These are phyloP conservation scores for Candida sanyaensis DNA, from an alignment of 1,139 yeast genomes.

Conservation along the genomic window DNA sequence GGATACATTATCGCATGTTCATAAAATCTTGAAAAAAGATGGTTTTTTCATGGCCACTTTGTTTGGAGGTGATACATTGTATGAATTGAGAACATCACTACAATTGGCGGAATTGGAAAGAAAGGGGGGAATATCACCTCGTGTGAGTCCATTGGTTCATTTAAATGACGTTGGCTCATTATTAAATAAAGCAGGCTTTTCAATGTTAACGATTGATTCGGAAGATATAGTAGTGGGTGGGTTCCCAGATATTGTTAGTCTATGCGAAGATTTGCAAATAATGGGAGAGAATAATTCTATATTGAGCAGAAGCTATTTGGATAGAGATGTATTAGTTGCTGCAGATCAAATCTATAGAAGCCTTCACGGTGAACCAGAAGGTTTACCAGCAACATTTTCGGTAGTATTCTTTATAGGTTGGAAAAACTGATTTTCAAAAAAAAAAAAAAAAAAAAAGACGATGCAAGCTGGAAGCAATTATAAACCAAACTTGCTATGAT, in stretches of 20 bases:
- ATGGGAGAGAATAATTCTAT: slow-evolving; percentile 89
- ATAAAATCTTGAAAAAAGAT: slow-evolving; percentile 71
- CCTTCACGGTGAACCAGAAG: slow-evolving; percentile 67
- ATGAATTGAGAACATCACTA: slow-evolving; percentile 74
- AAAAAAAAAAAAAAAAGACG: too few relatives aligned
- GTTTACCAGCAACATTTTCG: slow-evolving; percentile 65
- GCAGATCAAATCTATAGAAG: slow-evolving; percentile 74
- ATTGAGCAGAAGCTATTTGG: slow-evolving; percentile 52
- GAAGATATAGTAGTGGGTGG: slow-evolving; percentile 79
- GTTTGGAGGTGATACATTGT: slow-evolving; percentile 83
- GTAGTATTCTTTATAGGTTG: slow-evolving; percentile 86
- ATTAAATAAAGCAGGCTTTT: slow-evolving; percentile 74
- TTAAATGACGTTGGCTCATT: slow-evolving; percentile 75
- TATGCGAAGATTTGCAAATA: slow-evolving; percentile 69
- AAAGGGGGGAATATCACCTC: slow-evolving; percentile 75
- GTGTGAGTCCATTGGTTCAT: slow-evolving; percentile 80
- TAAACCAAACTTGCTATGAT: neutral
- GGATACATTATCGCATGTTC: slow-evolving; percentile 55
- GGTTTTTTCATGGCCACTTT: slow-evolving; percentile 84
- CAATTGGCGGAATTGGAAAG: slow-evolving; percentile 85
- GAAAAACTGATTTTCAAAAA: slow-evolving; percentile 50
- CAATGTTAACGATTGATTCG: slow-evolving; percentile 78
- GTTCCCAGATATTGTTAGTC: slow-evolving; percentile 71
- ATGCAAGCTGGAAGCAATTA: neutral
- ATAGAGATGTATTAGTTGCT: slow-evolving; percentile 68